Evolutionary conservation across 2,329 filamentous ascomycete genomes (phyloP).

Genomic region (Talaromyces sp.): DNA sequence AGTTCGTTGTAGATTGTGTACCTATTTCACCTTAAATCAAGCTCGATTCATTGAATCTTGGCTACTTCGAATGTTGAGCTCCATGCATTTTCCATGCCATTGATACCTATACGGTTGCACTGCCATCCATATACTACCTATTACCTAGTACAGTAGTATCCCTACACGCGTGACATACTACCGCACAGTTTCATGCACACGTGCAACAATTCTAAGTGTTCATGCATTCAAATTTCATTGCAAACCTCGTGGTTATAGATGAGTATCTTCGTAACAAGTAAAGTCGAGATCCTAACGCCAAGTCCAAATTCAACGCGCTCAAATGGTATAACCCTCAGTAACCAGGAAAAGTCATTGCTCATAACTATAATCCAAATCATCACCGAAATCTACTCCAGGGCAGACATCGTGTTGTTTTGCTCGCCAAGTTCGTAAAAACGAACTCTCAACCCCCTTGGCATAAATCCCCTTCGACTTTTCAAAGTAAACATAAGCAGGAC

Average conservation of each 20-base stretch:
- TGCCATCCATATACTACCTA: no score
- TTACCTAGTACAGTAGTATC: no score
- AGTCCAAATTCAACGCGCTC: not conserved
- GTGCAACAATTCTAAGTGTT: no score
- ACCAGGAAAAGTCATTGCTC: constrained; percentile 22
- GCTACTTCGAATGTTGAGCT: no score
- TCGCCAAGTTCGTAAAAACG: constrained; percentile 42
- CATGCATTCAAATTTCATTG: no score
- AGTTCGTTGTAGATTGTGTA: no score
- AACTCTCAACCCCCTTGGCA: constrained; percentile 36
- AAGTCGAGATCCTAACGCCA: not conserved
- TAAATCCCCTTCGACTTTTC: constrained; percentile 38
- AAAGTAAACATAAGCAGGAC: constrained; percentile 46
- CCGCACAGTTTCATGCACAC: no score
- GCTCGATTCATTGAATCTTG: no score
- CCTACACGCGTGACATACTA: no score
- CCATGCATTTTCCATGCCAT: no score
- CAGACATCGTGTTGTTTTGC: constrained; percentile 40
- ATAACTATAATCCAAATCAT: constrained; percentile 17
- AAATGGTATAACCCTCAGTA: not conserved
- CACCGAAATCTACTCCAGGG: constrained; percentile 40
- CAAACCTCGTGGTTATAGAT: not conserved
- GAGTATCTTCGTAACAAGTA: not conserved
- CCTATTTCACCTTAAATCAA: no score
- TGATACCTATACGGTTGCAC: no score